phyloP scores from a whole-genome alignment of 768 basidiomycete genomes.

The Cystobasidium tubakii region DNA sequence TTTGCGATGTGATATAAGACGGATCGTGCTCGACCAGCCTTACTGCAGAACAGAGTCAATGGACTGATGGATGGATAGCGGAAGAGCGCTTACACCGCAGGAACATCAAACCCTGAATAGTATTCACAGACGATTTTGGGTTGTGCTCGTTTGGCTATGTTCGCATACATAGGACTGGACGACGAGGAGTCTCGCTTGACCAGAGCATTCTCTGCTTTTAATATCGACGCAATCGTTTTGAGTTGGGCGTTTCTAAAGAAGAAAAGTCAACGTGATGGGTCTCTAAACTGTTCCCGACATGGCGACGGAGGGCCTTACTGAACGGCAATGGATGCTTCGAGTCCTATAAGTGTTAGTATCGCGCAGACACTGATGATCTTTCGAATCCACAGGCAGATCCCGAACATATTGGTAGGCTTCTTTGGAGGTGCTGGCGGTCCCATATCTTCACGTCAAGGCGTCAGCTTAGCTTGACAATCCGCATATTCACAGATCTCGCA shows the following conservation, averaged over 20 bases:
- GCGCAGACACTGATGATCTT: slow-evolving; percentile 16
- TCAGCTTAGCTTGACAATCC: not conserved
- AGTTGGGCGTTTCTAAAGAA: slow-evolving; percentile 11
- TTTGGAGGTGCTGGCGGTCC: not conserved
- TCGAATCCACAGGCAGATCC: not conserved
- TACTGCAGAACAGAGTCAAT: not conserved
- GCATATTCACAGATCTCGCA: too few species aligned
- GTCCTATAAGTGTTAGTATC: slow-evolving; percentile 7
- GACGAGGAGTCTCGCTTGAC: not conserved
- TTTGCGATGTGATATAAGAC: slow-evolving; percentile 23
- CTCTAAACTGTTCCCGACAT: too few species aligned
- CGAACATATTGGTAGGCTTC: slow-evolving; percentile 2
- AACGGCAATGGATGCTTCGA: slow-evolving; percentile 28
- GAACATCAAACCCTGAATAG: slow-evolving; percentile 31
- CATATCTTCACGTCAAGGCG: not conserved
- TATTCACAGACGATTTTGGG: slow-evolving; percentile 8
- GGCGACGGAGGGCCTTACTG: not conserved
- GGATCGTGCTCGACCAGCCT: slow-evolving; percentile 19
- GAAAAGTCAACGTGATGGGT: too few species aligned
- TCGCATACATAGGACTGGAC: not conserved
- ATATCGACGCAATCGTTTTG: not conserved
- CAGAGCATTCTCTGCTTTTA: slow-evolving; percentile 12
- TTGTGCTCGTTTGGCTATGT: not conserved
- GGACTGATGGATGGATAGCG: not conserved
- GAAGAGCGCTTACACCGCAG: slow-evolving; percentile 1